phyloP scores from a whole-genome alignment of 345 rosid species.

The Eucalyptus sp. region DNA sequence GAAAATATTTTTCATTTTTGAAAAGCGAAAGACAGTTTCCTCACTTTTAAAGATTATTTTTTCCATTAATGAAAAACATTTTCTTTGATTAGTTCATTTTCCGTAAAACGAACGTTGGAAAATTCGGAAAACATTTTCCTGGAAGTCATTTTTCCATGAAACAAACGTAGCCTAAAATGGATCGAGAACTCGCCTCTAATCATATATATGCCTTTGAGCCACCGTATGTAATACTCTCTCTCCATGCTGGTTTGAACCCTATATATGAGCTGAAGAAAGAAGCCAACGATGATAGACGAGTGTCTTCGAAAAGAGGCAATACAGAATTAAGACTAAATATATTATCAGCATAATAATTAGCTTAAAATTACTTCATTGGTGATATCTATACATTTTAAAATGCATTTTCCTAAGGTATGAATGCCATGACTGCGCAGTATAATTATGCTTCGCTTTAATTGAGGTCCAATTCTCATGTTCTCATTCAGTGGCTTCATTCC shows the following conservation, averaged over 20 bases:
- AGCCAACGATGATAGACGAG: neutral
- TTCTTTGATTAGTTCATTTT: too few relatives aligned
- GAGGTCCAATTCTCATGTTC: neutral
- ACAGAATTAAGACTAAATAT: neutral
- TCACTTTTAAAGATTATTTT: too few relatives aligned
- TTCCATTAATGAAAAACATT: too few relatives aligned
- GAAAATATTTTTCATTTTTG: too few relatives aligned
- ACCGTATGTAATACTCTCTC: neutral
- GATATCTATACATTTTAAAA: neutral
- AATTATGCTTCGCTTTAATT: neutral
- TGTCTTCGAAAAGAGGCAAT: neutral
- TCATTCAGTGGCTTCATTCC: neutral
- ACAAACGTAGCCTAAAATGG: too few relatives aligned
- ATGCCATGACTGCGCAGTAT: neutral
- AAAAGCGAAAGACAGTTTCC: too few relatives aligned
- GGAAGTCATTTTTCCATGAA: too few relatives aligned
- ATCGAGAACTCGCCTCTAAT: neutral
- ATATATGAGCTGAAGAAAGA: neutral
- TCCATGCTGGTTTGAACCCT: neutral
- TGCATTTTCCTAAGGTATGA: neutral
- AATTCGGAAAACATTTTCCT: too few relatives aligned
- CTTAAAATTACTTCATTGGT: neutral
- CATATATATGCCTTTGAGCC: neutral
- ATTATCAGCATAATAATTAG: neutral
- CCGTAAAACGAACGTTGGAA: too few relatives aligned